Evolutionary conservation across 2,329 filamentous ascomycete species (phyloP).

Genomic region (Sclerotiophoma versabilis): DNA sequence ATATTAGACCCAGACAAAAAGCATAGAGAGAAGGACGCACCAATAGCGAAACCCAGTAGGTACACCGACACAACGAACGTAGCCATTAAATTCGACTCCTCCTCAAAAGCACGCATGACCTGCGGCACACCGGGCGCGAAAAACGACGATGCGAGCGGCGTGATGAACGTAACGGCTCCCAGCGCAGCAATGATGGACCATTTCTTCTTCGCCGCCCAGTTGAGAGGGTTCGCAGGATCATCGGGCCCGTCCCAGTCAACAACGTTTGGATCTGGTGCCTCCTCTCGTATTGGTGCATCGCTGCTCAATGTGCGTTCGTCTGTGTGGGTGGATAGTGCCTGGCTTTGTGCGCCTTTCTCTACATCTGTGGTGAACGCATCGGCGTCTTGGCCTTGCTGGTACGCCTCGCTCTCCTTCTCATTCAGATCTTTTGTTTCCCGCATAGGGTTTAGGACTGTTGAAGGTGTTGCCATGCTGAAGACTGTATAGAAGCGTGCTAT

Average conservation of each 20-base stretch:
- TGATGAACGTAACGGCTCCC: conserved; percentile 47
- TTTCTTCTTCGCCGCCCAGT: conserved; percentile 48
- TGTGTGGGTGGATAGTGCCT: conserved; percentile 33
- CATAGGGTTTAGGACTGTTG: conserved; percentile 23
- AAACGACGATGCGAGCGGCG: conserved; percentile 49
- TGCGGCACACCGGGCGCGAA: conserved; percentile 69
- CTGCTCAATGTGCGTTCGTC: conserved; percentile 34
- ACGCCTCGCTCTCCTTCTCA: conserved; percentile 32
- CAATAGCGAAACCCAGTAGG: conserved; percentile 48
- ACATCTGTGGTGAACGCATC: conserved; percentile 34
- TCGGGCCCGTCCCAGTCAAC: conserved; percentile 47
- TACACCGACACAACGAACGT: conserved; percentile 50
- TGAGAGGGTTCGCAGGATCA: conserved; percentile 50
- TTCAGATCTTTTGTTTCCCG: conserved; percentile 30
- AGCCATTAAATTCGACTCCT: conserved; percentile 40
- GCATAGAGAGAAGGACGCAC: not conserved
- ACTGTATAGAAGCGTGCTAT: not conserved
- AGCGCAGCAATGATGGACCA: conserved; percentile 47
- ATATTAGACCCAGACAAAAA: not conserved
- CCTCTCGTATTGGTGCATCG: conserved; percentile 13
- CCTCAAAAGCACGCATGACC: conserved; percentile 44
- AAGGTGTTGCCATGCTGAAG: conserved; percentile 33
- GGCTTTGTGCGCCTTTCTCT: conserved; percentile 37
- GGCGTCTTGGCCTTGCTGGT: conserved; percentile 37
- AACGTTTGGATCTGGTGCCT: conserved; percentile 36